Evolutionary conservation across 331 rosid genomes (phyloP), one percentile per base, ranked within the genome.

Genomic region (Erythrophleum ivorense): DNA sequence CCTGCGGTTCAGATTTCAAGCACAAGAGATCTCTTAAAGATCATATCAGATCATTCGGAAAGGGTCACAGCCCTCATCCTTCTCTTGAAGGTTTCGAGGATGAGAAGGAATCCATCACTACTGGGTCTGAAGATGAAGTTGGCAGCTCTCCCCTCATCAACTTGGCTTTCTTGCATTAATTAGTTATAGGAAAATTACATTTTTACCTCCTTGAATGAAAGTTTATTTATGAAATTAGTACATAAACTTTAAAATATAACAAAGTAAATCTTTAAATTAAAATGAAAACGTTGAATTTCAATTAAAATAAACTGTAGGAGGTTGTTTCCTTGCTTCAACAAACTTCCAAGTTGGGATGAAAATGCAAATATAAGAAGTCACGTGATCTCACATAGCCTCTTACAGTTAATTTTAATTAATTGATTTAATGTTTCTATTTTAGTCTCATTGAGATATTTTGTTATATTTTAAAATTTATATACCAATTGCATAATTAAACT

Each of bases 11-110:
- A 0, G 98, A 95, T 82, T 95, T 95, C 81, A 95, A 95, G 66
- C 98, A 95, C 89, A 95, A 95, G 75, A 82, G 98, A 70, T 95
- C 98, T 1, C 97, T 95, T 41, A 92, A 95, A 77, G 98, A 95
- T 66, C 98, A 95, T 21, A 81, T 95, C 45, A 80, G 92, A 50
- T 91, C 98, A 15, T 95, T 95, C 34, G 98, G 97, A 0, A 91
- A 89, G 7, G 95, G 94, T 5, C 98, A 95, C 50, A 0, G 9
- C 85, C 90, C 40, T 94, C 45, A 43, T 43, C 46, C 46, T 43
- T 43, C 46, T 7, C 46, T 43, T 43, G 46, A 43, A 43, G 46
- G 46, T 6, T 43, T 43, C 5, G 9, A 60, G 4, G 43, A 62
- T 14, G 45, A 33, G 10, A 14, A 15, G 45, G 21, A 63, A 63